Conservation (phyloP, 331 rosid genomes). For the Stylosanthes scabra region DNA sequence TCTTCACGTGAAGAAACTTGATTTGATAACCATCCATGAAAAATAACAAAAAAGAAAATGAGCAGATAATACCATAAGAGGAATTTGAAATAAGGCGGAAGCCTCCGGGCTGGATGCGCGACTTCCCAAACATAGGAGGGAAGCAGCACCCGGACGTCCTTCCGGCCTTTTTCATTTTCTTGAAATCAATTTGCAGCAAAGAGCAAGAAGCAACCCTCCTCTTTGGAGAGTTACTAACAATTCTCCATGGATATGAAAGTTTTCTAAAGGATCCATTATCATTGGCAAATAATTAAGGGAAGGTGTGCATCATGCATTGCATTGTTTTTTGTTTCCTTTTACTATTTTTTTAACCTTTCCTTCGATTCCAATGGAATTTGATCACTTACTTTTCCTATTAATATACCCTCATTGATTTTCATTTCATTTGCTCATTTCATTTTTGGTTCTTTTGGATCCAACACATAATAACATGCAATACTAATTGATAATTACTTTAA, state of each 20-base stretch:
- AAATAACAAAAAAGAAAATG: not conserved
- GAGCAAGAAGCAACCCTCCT: not conserved
- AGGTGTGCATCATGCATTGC: not conserved
- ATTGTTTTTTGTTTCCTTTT: not conserved
- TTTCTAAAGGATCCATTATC: not conserved
- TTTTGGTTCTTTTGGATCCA: not conserved
- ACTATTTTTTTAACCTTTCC: slow-evolving; percentile 33
- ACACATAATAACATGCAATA: not conserved
- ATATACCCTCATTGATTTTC: not conserved
- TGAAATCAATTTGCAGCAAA: no score
- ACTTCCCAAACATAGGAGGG: slow-evolving; percentile 32
- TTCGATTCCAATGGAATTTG: slow-evolving; percentile 11
- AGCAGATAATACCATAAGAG: slow-evolving; percentile 26
- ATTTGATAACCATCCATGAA: not conserved
- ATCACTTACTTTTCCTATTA: slow-evolving; percentile 31
- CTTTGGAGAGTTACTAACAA: not conserved
- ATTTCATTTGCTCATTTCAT: not conserved
- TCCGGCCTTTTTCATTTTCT: not conserved
- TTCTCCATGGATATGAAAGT: slow-evolving; percentile 25
- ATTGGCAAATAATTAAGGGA: slow-evolving; percentile 24
- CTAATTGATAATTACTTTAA: no score
- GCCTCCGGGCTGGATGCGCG: slow-evolving; percentile 29
- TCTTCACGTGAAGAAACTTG: no score
- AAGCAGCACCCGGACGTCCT: slow-evolving; percentile 57
- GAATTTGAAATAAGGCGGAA: slow-evolving; percentile 29